phyloP scores from a whole-genome alignment of 2,329 filamentous ascomycete species.

The Curvularia sp. region DNA sequence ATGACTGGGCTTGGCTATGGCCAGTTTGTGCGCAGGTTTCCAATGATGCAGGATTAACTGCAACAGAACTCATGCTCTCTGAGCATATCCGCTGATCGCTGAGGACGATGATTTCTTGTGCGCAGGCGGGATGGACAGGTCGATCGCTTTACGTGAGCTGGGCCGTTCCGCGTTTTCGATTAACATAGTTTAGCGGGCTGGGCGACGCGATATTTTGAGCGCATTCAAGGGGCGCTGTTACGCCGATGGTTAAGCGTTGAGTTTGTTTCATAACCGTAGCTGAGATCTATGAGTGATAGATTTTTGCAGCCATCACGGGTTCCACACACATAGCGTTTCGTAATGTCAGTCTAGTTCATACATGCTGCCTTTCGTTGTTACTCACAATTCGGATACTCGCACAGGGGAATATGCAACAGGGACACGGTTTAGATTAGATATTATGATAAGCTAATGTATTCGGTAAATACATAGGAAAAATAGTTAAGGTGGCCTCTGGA shows the following conservation, averaged over 20 bases:
- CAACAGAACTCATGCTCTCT: background rate
- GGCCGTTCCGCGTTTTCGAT: background rate
- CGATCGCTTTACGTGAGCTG: background rate
- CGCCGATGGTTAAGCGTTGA: background rate
- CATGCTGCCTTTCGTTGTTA: background rate
- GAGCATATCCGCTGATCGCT: background rate
- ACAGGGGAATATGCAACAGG: background rate
- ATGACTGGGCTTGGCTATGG: background rate
- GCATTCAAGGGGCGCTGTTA: background rate
- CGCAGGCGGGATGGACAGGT: background rate
- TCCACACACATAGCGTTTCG: background rate
- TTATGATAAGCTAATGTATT: conserved; percentile 11
- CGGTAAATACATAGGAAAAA: conserved; percentile 5
- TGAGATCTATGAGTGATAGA: background rate
- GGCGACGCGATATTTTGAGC: background rate
- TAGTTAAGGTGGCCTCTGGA: conserved; percentile 13
- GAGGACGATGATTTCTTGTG: background rate
- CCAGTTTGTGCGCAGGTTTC: background rate
- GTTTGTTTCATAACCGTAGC: background rate
- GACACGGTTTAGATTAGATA: background rate
- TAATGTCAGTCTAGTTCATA: background rate
- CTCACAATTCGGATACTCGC: background rate
- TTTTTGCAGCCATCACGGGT: background rate
- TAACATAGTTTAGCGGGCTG: background rate
- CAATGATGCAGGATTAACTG: background rate